Evolutionary conservation across 768 basidiomycete species (phyloP).

Genomic region (Stropharia rugosoannulata): DNA sequence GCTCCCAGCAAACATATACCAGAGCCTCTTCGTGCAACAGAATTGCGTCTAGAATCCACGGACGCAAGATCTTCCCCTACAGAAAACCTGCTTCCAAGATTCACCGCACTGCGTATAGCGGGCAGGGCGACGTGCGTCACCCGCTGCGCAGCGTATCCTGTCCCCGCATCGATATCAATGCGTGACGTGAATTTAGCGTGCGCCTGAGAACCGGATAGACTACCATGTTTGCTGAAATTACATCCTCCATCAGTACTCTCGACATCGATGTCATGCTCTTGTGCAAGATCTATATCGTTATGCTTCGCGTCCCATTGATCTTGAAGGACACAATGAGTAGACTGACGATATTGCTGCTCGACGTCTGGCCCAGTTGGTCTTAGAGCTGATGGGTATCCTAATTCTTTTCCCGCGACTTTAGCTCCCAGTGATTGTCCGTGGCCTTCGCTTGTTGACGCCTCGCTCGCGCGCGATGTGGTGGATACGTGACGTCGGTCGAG

Average conservation of each 20-base stretch:
- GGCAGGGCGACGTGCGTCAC: background rate
- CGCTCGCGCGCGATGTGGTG: background rate
- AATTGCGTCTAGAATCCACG: background rate
- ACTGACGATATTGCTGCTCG: background rate
- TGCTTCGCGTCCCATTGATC: background rate
- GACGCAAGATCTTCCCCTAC: background rate
- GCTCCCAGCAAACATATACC: background rate
- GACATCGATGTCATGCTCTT: background rate
- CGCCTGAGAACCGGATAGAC: too few relatives aligned
- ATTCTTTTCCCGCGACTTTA: background rate
- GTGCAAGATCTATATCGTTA: background rate
- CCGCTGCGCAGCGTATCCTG: background rate
- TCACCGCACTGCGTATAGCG: background rate
- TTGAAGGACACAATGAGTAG: background rate
- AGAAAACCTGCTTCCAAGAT: background rate
- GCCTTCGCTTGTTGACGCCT: background rate
- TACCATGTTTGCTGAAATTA: background rate
- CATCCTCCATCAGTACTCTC: background rate
- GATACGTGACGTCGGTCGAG: background rate
- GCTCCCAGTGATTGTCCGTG: background rate
- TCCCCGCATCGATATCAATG: too few relatives aligned
- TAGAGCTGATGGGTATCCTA: background rate
- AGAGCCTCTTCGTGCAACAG: background rate
- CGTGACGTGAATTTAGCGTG: too few relatives aligned
- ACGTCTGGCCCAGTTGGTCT: slow-evolving; percentile 2